A percentile compares a stretch with the other conserved stretches of the same genome.
These are phyloP conservation scores for Apiospora rasikravindrae DNA, from an alignment of 2,329 filamentous ascomycete species.

Conservation along the genomic window DNA sequence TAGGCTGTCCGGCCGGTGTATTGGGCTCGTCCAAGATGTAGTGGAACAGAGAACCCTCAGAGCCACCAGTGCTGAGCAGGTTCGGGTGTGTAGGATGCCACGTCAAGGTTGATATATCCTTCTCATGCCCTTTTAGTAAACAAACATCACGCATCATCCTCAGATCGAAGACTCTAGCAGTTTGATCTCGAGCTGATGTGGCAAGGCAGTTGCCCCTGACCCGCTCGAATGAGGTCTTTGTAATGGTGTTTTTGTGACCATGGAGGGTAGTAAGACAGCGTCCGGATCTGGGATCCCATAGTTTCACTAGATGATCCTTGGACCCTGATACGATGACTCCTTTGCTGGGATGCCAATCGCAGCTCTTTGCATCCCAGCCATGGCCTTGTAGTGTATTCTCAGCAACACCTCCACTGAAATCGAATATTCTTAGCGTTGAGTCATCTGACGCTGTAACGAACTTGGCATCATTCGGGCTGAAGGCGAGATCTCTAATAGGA, in stretches of 20 bases:
- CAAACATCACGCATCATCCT: constrained; percentile 98
- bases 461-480: constrained; percentile 92
- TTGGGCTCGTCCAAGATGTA: constrained; percentile 97
- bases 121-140: constrained; percentile 91
- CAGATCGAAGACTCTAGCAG: constrained; percentile 90
- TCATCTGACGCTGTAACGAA: constrained; percentile 97
- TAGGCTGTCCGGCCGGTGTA: constrained; percentile 72
- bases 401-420: constrained; percentile 85
- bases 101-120: constrained; percentile 88
- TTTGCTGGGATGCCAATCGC: constrained; percentile 97
- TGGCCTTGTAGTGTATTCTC: constrained; percentile 90
- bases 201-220: constrained; percentile 84
- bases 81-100: constrained; percentile 95
- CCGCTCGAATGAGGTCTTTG: constrained; percentile 88
- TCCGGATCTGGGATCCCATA: constrained; percentile 95
- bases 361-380: constrained; percentile 95
- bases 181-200: constrained; percentile 91
- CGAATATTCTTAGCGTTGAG: constrained; percentile 91
- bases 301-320: constrained; percentile 95
- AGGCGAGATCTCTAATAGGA: constrained; percentile 88
- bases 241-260: constrained; percentile 97
- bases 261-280: constrained; percentile 92
- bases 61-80: constrained; percentile 86
- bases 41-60: constrained; percentile 88
- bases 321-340: constrained; percentile 93